A percentile compares a stretch with the other conserved stretches of the same genome.
Evolutionary conservation across 2,329 filamentous ascomycete species (phyloP).

Genomic region (Passalora sequoiae): DNA sequence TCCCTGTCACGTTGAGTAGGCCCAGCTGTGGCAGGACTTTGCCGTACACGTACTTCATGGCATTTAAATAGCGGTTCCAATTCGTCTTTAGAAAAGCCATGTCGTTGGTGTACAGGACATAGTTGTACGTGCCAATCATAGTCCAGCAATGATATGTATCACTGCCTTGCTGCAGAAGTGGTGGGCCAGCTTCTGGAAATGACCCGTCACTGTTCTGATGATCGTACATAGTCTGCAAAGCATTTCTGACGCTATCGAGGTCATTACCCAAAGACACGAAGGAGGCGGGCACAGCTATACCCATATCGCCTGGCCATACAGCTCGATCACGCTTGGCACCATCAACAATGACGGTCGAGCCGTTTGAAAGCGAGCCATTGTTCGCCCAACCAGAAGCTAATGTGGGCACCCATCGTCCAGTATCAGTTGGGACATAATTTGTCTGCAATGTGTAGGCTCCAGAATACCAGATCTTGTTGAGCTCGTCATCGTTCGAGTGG

Average conservation of each 20-base stretch:
- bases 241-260: conserved; percentile 46
- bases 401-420: conserved; percentile 29
- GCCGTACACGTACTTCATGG: conserved; percentile 39
- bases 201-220: conserved; percentile 37
- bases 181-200: conserved; percentile 39
- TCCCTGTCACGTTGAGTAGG: conserved; percentile 44
- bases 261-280: conserved; percentile 33
- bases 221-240: conserved; percentile 45
- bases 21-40: conserved; percentile 40
- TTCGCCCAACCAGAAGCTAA: conserved; percentile 31
- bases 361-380: conserved; percentile 33
- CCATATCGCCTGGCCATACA: conserved; percentile 48
- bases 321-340: conserved; percentile 38
- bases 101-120: conserved; percentile 39
- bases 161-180: conserved; percentile 34
- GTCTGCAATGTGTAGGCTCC: conserved; percentile 42
- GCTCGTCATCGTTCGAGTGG: conserved; percentile 37
- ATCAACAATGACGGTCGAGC: conserved; percentile 35
- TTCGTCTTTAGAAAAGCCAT: conserved; percentile 37
- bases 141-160: conserved; percentile 53
- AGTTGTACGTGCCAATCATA: conserved; percentile 43
- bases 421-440: conserved; percentile 34
- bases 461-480: conserved; percentile 56
- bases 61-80: conserved; percentile 43
- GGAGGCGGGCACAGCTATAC: conserved; percentile 44